A percentile compares a stretch with the other conserved stretches of the same genome.
phyloP scores from a whole-genome alignment of 768 basidiomycete genomes.

The Phallus indusiatus region DNA sequence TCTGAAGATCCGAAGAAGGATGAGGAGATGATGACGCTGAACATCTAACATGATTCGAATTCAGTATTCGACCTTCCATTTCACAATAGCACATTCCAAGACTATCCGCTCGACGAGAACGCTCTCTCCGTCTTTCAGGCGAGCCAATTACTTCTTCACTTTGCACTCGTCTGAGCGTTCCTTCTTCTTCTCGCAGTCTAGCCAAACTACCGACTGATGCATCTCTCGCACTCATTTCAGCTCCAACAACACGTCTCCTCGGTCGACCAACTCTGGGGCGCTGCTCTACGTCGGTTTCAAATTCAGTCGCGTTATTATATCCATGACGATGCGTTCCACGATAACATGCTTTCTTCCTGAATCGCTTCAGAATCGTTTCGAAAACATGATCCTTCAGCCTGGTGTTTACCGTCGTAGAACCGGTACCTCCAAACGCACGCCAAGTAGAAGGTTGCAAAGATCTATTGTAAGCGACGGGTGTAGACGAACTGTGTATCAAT shows the following conservation, averaged over 20 bases:
- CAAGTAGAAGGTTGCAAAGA: slow-evolving; percentile 24
- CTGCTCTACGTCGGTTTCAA: slow-evolving; percentile 16
- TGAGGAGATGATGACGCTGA: neutral
- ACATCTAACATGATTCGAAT: neutral
- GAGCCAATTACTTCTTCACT: slow-evolving; percentile 47
- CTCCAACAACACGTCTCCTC: slow-evolving; percentile 13
- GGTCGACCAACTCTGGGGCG: slow-evolving; percentile 7
- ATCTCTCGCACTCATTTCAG: slow-evolving; percentile 15
- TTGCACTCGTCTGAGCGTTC: slow-evolving; percentile 48
- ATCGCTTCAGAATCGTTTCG: slow-evolving; percentile 71
- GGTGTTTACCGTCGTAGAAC: slow-evolving; percentile 89
- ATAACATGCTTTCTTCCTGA: slow-evolving; percentile 41
- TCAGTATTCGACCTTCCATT: neutral
- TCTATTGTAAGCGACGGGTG: neutral
- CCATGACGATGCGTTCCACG: slow-evolving; percentile 37
- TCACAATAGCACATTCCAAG: neutral
- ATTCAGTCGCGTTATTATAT: slow-evolving; percentile 36
- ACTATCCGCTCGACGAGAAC: neutral
- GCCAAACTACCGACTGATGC: slow-evolving; percentile 11
- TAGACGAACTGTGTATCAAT: slow-evolving; percentile 23
- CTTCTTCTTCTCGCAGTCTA: slow-evolving; percentile 15
- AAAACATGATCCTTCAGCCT: slow-evolving; percentile 95
- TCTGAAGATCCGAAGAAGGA: neutral
- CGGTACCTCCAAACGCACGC: slow-evolving; percentile 76
- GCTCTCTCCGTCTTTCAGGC: slow-evolving; percentile 19